Evolutionary conservation across 176 grass and related monocot genomes (phyloP).

Genomic region (Oryza punctata): DNA sequence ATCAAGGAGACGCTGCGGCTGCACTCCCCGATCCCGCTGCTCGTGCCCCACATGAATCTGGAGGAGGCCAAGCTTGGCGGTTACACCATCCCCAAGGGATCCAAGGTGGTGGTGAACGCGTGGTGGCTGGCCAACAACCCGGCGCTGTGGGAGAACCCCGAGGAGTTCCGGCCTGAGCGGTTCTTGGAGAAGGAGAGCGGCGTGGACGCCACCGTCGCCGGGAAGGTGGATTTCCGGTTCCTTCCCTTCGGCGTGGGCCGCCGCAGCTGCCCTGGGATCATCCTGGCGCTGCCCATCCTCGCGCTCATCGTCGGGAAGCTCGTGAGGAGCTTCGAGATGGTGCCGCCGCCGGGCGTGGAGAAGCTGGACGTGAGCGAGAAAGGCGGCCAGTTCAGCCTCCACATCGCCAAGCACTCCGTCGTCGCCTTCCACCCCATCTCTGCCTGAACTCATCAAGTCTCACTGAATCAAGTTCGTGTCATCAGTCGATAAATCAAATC

Average conservation of each 20-base stretch:
- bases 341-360: slow-evolving; percentile 53
- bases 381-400: slow-evolving; percentile 85
- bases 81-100: slow-evolving; percentile 63
- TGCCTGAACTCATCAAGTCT: neutral
- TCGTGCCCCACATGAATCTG: slow-evolving; percentile 95
- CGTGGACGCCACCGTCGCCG: slow-evolving; percentile 64
- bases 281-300: slow-evolving; percentile 80
- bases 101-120: slow-evolving; percentile 89
- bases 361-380: slow-evolving; percentile 57
- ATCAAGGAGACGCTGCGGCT: slow-evolving; percentile 87
- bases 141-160: slow-evolving; percentile 68
- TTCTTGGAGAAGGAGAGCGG: slow-evolving; percentile 54
- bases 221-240: slow-evolving; percentile 88
- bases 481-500: neutral
- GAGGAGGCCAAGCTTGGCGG: slow-evolving; percentile 71
- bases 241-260: slow-evolving; percentile 77
- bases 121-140: slow-evolving; percentile 90
- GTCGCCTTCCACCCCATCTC: slow-evolving; percentile 51
- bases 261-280: slow-evolving; percentile 83
- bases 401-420: slow-evolving; percentile 64
- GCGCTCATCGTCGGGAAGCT: slow-evolving; percentile 63
- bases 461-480: neutral
- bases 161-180: slow-evolving; percentile 56
- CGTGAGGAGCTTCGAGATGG: slow-evolving; percentile 72
- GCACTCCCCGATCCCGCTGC: slow-evolving; percentile 81